A percentile compares a stretch with the other conserved stretches of the same genome.
phyloP scores from a whole-genome alignment of 805 yeast genomes.

The Cephaloascus fragrans region DNA sequence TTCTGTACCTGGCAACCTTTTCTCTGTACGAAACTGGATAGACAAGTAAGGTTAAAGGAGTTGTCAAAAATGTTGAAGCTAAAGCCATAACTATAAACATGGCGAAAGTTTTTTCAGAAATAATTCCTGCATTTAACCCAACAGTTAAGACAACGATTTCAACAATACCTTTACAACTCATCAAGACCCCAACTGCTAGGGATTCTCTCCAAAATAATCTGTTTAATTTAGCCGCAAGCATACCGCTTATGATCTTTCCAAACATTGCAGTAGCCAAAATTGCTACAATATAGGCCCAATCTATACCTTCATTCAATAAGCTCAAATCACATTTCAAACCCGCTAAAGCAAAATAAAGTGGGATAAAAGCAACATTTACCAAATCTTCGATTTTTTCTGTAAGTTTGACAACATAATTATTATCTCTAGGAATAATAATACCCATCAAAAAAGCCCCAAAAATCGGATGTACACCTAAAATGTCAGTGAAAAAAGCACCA shows the following conservation, averaged over 20 bases:
- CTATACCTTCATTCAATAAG: slow-evolving; percentile 49
- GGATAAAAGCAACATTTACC: slow-evolving; percentile 61
- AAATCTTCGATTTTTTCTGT: slow-evolving; percentile 70
- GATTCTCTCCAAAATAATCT: slow-evolving; percentile 69
- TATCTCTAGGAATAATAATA: slow-evolving; percentile 64
- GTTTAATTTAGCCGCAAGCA: slow-evolving; percentile 48
- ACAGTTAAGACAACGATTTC: slow-evolving; percentile 72
- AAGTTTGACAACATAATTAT: slow-evolving; percentile 57
- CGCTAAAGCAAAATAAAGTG: slow-evolving; percentile 72
- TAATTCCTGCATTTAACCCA: slow-evolving; percentile 64
- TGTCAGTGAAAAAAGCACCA: slow-evolving; percentile 73
- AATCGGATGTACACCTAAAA: slow-evolving; percentile 79
- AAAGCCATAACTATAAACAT: slow-evolving; percentile 83
- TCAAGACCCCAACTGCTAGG: slow-evolving; percentile 64
- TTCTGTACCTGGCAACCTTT: slow-evolving; percentile 24
- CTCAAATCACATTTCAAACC: slow-evolving; percentile 68
- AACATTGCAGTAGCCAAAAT: slow-evolving; percentile 57
- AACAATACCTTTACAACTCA: slow-evolving; percentile 87
- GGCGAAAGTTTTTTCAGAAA: slow-evolving; percentile 54
- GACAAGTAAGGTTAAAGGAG: slow-evolving; percentile 54
- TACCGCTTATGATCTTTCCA: slow-evolving; percentile 62
- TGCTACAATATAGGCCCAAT: slow-evolving; percentile 73
- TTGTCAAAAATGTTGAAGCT: slow-evolving; percentile 68
- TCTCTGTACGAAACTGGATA: slow-evolving; percentile 59
- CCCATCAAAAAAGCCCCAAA: slow-evolving; percentile 82